A percentile compares a stretch with the other conserved stretches of the same genome.
These are phyloP conservation scores for Calonectria honghensis DNA, from an alignment of 2,329 filamentous ascomycete species.

Conservation along the genomic window DNA sequence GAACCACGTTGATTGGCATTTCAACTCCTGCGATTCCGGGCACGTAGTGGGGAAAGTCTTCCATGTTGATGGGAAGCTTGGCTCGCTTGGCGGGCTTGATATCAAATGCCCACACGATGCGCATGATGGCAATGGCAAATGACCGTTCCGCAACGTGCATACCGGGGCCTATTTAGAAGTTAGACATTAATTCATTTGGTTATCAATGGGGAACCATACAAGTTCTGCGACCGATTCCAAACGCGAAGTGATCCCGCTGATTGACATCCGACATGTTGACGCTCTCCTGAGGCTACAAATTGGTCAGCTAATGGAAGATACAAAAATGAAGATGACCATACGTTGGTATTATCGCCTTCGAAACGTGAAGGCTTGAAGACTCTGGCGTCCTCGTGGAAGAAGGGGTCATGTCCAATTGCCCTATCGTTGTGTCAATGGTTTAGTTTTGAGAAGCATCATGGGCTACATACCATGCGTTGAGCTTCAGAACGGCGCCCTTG, in stretches of 20 bases:
- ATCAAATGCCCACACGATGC: not conserved
- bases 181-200: not conserved
- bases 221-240: not conserved
- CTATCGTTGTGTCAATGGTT: not conserved
- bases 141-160: constrained; percentile 8
- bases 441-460: not conserved
- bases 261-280: not conserved
- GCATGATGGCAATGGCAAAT: constrained; percentile 15
- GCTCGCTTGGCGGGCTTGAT: not conserved
- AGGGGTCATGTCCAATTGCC: not conserved
- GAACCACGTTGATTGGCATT: not conserved
- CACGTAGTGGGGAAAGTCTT: constrained; percentile 2
- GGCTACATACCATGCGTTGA: not conserved
- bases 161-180: not conserved
- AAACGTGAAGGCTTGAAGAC: not conserved
- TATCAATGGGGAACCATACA: not conserved
- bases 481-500: not conserved
- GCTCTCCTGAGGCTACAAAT: constrained; percentile 1
- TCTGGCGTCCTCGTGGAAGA: not conserved
- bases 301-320: not conserved
- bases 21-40: not conserved
- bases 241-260: not conserved
- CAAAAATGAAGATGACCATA: not conserved
- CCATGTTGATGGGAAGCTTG: constrained; percentile 1
- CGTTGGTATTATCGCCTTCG: not conserved